Evolutionary conservation across 2,329 filamentous ascomycete genomes (phyloP).

Genomic region (Penicillium sp.): DNA sequence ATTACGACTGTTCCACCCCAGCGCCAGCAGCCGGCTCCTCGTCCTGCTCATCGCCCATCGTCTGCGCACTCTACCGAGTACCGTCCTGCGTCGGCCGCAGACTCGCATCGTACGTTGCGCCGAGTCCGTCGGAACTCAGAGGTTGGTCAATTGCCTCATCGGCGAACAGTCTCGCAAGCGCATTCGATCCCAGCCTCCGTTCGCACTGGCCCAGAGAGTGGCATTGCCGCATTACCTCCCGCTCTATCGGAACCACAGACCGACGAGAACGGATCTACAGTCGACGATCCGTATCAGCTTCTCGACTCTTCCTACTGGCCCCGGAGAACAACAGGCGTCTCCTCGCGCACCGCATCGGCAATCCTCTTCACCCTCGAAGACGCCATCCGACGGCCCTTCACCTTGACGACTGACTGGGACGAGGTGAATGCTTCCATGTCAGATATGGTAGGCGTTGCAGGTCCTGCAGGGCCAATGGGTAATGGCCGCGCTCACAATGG

Average conservation of each 20-base stretch:
- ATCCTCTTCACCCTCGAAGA: conserved; percentile 91
- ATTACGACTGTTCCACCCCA: conserved; percentile 41
- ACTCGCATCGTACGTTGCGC: conserved; percentile 49
- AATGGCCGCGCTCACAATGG: conserved; percentile 55
- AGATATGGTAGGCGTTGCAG: conserved; percentile 62
- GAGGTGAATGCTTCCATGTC: conserved; percentile 94
- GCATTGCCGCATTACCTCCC: conserved; percentile 23
- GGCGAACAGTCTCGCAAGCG: conserved; percentile 41
- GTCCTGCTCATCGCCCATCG: conserved; percentile 35
- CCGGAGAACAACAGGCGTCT: conserved; percentile 56
- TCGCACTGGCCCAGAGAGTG: conserved; percentile 18
- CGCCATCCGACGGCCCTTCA: conserved; percentile 72
- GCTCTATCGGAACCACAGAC: conserved; percentile 33
- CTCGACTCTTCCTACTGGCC: conserved; percentile 49
- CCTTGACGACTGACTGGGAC: conserved; percentile 73
- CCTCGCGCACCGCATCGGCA: conserved; percentile 76
- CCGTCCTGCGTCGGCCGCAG: conserved; percentile 50
- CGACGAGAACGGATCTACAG: conserved; percentile 30
- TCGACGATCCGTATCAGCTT: conserved; percentile 27
- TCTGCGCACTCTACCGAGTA: conserved; percentile 42
- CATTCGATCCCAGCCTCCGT: conserved; percentile 26
- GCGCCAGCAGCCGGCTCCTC: conserved; percentile 42
- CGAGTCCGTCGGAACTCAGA: conserved; percentile 49
- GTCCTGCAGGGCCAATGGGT: conserved; percentile 42
- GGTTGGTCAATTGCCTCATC: conserved; percentile 37